Evolutionary conservation across 768 basidiomycete species (phyloP), one percentile per base, ranked within the genome.

Genomic region (Phanerochaete sordida): DNA sequence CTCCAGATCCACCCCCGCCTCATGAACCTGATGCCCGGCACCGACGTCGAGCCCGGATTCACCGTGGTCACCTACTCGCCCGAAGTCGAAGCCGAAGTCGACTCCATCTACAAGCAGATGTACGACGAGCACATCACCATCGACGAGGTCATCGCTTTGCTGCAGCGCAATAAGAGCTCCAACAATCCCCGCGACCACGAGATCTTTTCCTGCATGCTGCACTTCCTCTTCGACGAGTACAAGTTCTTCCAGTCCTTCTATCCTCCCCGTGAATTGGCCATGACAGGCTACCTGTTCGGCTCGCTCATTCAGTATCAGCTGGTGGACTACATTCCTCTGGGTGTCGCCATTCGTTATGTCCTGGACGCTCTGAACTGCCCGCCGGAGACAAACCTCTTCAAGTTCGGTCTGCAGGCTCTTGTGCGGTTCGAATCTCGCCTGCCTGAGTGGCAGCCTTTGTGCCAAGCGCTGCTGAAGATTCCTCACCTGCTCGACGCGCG

Each of bases 171-270:
- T 77, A 94, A 95, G 70, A 84, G 82, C 52, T 95, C 95, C 30
- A 80, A 84, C 31, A 91, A 89, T 65, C 75, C 87, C 47, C 86
- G 87, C 58, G 95, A 98, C 66, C 93, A 96, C 71, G 94, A 98
- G 75, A 85, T 97, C 62, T 98, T 98, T 71, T 97, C 95, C n/a
- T 98, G 95, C 84, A 97, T 97, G 87, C 88, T 99, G 53, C 95
- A 98, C 77, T 96, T 97, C 80, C 84, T 99, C 46, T 98, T 99
- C 75, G 97, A 98, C 84, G 97, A 99, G 76, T 97, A 97, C 85
- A 95, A 95, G 69, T 99, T 98, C 81, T 97, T 98, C 85, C 93
- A 96, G 70, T 90, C 91, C 43, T 97, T 90, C 75, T 94, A 94
- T 68, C 97, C 97, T 26, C 81, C 91, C 39, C 90, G 95, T 64